phyloP scores from a whole-genome alignment of 257 asterid species.

The Sherardia arvensis region DNA sequence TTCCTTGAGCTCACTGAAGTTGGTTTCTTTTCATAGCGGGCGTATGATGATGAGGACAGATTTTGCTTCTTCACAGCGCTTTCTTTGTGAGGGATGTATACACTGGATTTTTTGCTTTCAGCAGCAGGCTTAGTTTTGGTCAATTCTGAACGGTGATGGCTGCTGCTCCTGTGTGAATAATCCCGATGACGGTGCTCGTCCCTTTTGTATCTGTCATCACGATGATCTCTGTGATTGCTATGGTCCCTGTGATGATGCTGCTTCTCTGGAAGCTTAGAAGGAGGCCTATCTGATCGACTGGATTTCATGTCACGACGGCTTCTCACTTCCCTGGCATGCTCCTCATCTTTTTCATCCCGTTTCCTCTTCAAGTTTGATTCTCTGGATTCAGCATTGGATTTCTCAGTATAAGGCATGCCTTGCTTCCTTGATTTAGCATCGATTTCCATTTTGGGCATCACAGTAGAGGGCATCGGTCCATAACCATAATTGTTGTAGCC shows the following conservation, averaged over 20 bases:
- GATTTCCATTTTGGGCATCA: too few relatives aligned
- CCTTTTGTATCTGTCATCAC: neutral
- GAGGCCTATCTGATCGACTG: neutral
- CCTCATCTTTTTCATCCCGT: neutral
- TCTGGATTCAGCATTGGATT: conserved; percentile 1
- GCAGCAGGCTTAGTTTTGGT: too few relatives aligned
- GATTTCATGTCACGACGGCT: neutral
- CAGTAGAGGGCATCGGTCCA: too few relatives aligned
- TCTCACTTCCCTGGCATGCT: neutral
- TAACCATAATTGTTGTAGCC: neutral
- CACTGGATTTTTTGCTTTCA: too few relatives aligned
- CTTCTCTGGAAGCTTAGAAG: neutral
- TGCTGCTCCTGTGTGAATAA: too few relatives aligned
- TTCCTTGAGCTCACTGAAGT: neutral
- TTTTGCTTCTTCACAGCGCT: too few relatives aligned
- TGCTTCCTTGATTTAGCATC: too few relatives aligned
- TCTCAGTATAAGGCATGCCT: too few relatives aligned
- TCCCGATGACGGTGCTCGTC: too few relatives aligned
- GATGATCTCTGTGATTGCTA: neutral
- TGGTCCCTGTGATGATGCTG: neutral
- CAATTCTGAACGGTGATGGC: too few relatives aligned
- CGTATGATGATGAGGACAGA: neutral
- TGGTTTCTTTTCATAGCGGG: neutral
- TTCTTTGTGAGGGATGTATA: too few relatives aligned
- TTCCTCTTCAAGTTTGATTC: conserved; percentile 40